Evolutionary conservation across 441 rosid genomes (phyloP), one percentile per base, ranked within the genome.

Genomic region (Flueggea neowawraea): DNA sequence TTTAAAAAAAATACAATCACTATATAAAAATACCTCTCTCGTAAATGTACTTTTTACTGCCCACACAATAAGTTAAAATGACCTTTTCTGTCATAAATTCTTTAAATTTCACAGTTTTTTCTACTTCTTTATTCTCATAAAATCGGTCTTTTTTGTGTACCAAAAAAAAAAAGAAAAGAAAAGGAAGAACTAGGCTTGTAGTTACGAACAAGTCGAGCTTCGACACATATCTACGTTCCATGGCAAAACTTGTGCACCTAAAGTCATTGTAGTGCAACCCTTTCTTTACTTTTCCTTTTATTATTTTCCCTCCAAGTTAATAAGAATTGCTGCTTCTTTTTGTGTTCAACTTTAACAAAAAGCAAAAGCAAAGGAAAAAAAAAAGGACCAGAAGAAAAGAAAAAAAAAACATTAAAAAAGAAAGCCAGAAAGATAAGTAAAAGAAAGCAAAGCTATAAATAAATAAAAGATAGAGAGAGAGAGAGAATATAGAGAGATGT

Each of bases 281-380:
- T 10, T 72, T 31, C n/a, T 8, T 9, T 5, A 28, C 28, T 36
- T 22, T 22, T 22, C 28, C 41, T 36, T 36, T 36, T 36, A 36
- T 36, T 36, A 36, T 36, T 36, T 36, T 36, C 41, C 41, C 41
- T 36, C 41, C 50, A 47, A 3, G 50, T 11, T 65, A 65, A 67
- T 60, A 69, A 78, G 80, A 87, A 85, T 79, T 75, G 88, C 81
- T 75, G 57, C 73, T 84, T 87, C 87, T 84, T 85, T 80, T 87
- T 78, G 73, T 76, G 83, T 74, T 82, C 91, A 80, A 84, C 96
- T 92, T 85, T 89, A 84, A 81, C 84, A 82, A 73, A 92, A 92
- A 92, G 98, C 82, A 86, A 92, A 89, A 84, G 95, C 88, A 76
- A 63, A 60, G 75, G 50, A 47, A 12, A 47, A 47, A n/a, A 47